Evolutionary conservation across 352 stramenopile genomes (phyloP).

Genomic region (Elongisporangium senticosum): DNA sequence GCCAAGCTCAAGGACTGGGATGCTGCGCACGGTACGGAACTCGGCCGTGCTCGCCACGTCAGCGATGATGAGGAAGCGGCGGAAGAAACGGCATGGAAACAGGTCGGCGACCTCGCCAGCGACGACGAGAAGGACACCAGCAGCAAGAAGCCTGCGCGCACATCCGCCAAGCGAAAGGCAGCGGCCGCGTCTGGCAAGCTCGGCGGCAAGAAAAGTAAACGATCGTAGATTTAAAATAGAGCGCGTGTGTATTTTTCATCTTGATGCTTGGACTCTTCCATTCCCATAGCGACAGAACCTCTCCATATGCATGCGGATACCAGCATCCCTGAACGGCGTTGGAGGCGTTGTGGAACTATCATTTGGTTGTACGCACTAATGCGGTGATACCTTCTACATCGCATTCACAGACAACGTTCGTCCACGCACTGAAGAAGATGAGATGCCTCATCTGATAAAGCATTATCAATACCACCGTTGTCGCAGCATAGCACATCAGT

Average conservation of each 20-base stretch:
- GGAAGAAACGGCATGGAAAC: conserved; percentile 67
- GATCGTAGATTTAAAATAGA: conserved; percentile 16
- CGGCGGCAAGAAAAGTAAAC: conserved; percentile 28
- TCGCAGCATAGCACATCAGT: too few relatives aligned
- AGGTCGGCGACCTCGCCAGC: conserved; percentile 39
- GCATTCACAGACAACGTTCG: too few relatives aligned
- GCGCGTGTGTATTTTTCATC: neutral
- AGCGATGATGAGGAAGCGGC: conserved; percentile 53
- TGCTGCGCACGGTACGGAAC: conserved; percentile 39
- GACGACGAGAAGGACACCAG: conserved; percentile 31
- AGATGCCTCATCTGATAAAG: too few relatives aligned
- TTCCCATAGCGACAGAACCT: neutral
- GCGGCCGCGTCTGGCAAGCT: conserved; percentile 17
- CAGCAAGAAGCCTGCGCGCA: conserved; percentile 9
- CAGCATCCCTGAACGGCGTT: too few relatives aligned
- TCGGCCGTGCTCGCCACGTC: conserved; percentile 29
- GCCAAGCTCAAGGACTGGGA: conserved; percentile 86
- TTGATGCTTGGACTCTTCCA: neutral
- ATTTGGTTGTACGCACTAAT: too few relatives aligned
- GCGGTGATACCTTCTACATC: too few relatives aligned
- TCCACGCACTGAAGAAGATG: too few relatives aligned
- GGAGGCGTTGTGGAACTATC: too few relatives aligned
- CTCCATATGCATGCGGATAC: neutral
- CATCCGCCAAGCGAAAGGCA: conserved; percentile 15
- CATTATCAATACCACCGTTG: too few relatives aligned